phyloP scores from a whole-genome alignment of 805 yeast species.

The Saturnispora silvae region DNA sequence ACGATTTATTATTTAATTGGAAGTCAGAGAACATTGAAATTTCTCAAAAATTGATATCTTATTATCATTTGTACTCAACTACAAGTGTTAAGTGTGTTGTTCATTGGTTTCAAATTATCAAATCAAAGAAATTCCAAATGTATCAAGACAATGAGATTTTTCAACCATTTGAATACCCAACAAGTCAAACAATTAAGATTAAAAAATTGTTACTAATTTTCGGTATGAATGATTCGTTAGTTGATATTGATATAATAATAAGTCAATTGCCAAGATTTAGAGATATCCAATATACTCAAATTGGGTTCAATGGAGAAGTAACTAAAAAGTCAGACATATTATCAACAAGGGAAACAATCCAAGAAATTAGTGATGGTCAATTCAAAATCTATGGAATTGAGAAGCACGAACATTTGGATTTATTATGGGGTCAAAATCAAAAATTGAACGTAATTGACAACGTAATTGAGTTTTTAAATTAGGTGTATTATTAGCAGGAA shows the following conservation, averaged over 20 bases:
- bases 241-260: constrained; percentile 71
- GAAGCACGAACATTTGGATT: constrained; percentile 79
- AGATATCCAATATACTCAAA: constrained; percentile 6
- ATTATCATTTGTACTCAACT: constrained; percentile 81
- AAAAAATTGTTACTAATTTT: constrained; percentile 65
- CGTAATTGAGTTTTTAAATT: constrained; percentile 24
- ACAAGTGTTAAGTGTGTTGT: constrained; percentile 88
- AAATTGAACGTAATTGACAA: constrained; percentile 35
- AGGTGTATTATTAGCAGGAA: neutral
- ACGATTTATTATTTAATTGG: constrained; percentile 72
- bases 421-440: constrained; percentile 82
- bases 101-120: constrained; percentile 92
- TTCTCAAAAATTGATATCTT: constrained; percentile 68
- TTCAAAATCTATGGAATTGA: constrained; percentile 38
- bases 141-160: constrained; percentile 63
- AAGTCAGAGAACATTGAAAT: constrained; percentile 55
- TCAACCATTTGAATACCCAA: constrained; percentile 34
- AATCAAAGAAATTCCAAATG: constrained; percentile 74
- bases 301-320: constrained; percentile 7
- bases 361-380: neutral
- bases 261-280: constrained; percentile 29
- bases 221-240: constrained; percentile 76
- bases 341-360: neutral
- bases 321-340: constrained; percentile 5
- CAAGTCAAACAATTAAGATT: constrained; percentile 42